Evolutionary conservation across 2,329 filamentous ascomycete genomes (phyloP), one percentile per base, ranked within the genome.

Genomic region (Leptographium lundbergii): DNA sequence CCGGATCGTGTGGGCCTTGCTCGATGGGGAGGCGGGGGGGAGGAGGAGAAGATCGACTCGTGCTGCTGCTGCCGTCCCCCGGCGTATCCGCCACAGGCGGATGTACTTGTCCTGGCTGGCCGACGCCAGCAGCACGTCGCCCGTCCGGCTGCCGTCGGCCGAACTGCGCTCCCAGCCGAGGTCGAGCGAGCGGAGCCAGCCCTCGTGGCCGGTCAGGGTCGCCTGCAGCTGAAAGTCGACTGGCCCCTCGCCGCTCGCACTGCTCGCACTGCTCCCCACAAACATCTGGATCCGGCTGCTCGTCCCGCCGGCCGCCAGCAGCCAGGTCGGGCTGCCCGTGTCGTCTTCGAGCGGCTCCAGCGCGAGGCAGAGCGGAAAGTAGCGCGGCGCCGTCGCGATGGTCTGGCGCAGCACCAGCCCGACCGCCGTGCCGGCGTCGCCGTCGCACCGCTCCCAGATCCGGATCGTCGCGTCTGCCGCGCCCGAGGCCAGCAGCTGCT

Each of bases 101-200:
- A 97, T 86, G 67, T 97, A 99, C 73, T 95, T 96, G 72, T 99
- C 94, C 71, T 99, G 94, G 69, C 92, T 97, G 25, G 91, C 91
- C 13, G 92, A 97, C 0, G 92, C 90, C 24, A 99, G 79, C 25
- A 97, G 73, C 4, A 95, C 69, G 69, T 96, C 91, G 57, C 81
- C 34, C 68, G 95, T 90, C 55, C 81, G 11, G 72, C 64, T 25
- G 74, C 73, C 27, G 6, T 45, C 27, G 42, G 32, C 5, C 24
- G 19, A 13, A 2, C 74, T 68, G 17, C 72, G 79, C 67, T 94
- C 88, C 61, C 75, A 75, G 1, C 82, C 81, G 65, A 99, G 94
- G 63, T 86, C 86, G 14, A 99, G 77, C 17, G 90, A 92, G 54
- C 92, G 81, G 54, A 99, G 84, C 94, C 94, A 99, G 59, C 89